Base-by-base conservation (phyloP, 1,139 yeast genomes). In the Kodamaea ohmeri region DNA sequence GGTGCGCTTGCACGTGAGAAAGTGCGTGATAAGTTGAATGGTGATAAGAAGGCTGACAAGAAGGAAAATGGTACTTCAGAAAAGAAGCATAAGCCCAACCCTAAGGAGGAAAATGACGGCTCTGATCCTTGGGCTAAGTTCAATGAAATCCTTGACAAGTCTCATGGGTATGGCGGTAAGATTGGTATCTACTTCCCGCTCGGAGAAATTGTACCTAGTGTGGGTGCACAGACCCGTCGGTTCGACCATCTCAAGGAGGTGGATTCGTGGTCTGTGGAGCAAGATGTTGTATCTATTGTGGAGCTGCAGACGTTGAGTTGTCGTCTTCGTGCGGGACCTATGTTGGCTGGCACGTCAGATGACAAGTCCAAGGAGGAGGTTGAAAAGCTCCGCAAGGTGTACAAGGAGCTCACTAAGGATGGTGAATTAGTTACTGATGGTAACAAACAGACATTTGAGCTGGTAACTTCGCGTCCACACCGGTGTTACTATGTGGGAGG, bases 291-390 rank as follows among this genome's bases (percentile, higher is more conserved):
- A 35, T 78, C 89, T 4, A 88, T 89, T 45, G 80, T 89, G 16
- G 96, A 88, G 55, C 81, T 92, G 0, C 97, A 89, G 58, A 87
- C 95, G 0, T 67, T 89, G 43, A 83, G 94, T 51, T 84, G 95
- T 56, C 73, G 96, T 44, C 70, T 83, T 41, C 72, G 97, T 47
- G 74, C 87, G 2, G 83, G 88, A 1, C 94, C 95, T 3, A 73
- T 88, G 80, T 60, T 71, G 45, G 44, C 46, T 3, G 32, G 20
- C 7, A 24, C 38, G 4, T 21, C 34, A 14, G 28, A 29, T 18
- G 17, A 15, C 4, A 13, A 26, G 24, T 17, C 38, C 13, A 39
- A 26, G 2, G 30, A 41, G 9, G 32, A 19, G 12, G 8, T 13
- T 11, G 12, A n/a, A 29, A 31, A 39, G 16, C 42, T 51, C 26